Evolutionary conservation across 2,329 filamentous ascomycete genomes (phyloP).

Genomic region (Fusarium ambrosium): DNA sequence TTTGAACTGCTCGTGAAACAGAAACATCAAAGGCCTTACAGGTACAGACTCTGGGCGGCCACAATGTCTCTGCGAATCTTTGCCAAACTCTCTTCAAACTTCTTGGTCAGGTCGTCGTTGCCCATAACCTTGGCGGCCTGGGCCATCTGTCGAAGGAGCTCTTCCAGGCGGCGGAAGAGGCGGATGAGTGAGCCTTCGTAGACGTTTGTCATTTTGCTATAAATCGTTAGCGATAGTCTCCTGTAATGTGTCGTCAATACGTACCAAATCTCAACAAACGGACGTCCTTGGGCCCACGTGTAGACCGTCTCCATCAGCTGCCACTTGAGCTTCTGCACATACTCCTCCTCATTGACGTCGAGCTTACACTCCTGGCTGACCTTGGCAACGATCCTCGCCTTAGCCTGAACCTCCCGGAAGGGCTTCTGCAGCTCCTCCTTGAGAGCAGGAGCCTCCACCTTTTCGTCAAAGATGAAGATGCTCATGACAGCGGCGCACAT

Average conservation of each 20-base stretch:
- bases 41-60: slow-evolving; percentile 91
- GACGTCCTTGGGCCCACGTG: slow-evolving; percentile 89
- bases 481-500: slow-evolving; percentile 88
- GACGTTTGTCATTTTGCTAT: slow-evolving; percentile 97
- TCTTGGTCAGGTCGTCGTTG: slow-evolving; percentile 90
- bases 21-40: slow-evolving; percentile 62
- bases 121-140: slow-evolving; percentile 99
- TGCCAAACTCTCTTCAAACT: slow-evolving; percentile 87
- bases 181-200: slow-evolving; percentile 98
- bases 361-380: slow-evolving; percentile 96
- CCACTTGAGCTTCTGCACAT: slow-evolving; percentile 89
- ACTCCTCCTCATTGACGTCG: slow-evolving; percentile 94
- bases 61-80: slow-evolving; percentile 96
- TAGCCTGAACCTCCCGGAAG: slow-evolving; percentile 86
- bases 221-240: slow-evolving; percentile 37
- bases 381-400: slow-evolving; percentile 91
- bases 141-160: slow-evolving; percentile 93
- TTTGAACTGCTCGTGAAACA: slow-evolving; percentile 9
- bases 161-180: slow-evolving; percentile 94
- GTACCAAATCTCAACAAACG: slow-evolving; percentile 95
- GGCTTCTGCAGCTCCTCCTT: slow-evolving; percentile 90
- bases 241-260: slow-evolving; percentile 53
- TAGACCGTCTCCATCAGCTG: slow-evolving; percentile 98
- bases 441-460: slow-evolving; percentile 81
- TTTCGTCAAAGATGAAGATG: slow-evolving; percentile 98